These are phyloP conservation scores for Mycena albidolilacea DNA, from an alignment of 768 basidiomycete genomes.

Conservation along the genomic window DNA sequence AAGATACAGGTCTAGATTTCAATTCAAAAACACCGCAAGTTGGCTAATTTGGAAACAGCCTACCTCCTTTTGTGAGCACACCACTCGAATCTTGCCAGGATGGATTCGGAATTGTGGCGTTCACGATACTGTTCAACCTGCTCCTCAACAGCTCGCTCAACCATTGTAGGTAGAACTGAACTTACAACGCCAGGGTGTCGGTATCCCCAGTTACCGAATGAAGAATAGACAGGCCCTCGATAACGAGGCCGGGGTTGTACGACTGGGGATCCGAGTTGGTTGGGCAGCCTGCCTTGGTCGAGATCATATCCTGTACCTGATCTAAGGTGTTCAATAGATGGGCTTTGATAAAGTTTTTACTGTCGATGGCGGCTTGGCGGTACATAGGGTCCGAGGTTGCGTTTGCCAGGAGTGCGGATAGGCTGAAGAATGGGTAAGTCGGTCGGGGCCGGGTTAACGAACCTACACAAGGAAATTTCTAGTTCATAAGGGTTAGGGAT, in stretches of 20 bases:
- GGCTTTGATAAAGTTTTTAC: neutral
- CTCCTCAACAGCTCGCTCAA: neutral
- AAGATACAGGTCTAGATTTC: conserved; percentile 5
- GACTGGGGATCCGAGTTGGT: neutral
- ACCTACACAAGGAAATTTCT: neutral
- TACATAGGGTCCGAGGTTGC: neutral
- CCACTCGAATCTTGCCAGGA: conserved; percentile 11
- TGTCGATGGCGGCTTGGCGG: neutral
- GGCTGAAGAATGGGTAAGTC: neutral
- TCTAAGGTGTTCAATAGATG: neutral
- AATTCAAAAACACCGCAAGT: neutral
- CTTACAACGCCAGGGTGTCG: neutral
- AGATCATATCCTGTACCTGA: neutral
- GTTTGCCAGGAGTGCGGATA: neutral
- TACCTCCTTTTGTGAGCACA: conserved; percentile 15
- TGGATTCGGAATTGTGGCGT: conserved; percentile 3
- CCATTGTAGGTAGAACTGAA: neutral
- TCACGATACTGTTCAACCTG: neutral
- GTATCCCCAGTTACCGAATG: neutral
- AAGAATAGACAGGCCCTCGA: conserved; percentile 9
- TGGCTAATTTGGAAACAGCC: neutral
- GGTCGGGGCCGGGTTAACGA: neutral
- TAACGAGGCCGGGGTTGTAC: neutral
- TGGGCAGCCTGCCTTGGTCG: neutral
- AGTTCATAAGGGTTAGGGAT: neutral